Evolutionary conservation across 2,329 filamentous ascomycete species (phyloP), one percentile per base, ranked within the genome.

Genomic region (Ophiosphaerella narmari): DNA sequence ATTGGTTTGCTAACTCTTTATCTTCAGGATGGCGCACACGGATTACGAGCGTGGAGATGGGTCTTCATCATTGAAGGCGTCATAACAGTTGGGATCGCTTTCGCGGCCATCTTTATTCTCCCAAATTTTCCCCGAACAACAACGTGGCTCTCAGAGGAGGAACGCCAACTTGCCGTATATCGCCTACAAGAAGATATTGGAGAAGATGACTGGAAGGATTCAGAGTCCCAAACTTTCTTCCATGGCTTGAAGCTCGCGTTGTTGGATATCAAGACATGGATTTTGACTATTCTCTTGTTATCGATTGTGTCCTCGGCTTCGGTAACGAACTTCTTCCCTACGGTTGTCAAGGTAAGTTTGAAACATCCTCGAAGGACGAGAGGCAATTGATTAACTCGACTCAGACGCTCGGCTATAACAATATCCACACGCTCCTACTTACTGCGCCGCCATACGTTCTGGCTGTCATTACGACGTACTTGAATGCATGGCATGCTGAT

Each of bases 401-500:
- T 1, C 77, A 82, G 37, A 86, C 82, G 0, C 76, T 88, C 0
- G 82, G 83, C 0, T 87, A 83, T 64, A 74, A 76, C 7, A 78
- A 71, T 21, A 80, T 83, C 39, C 70, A 75, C 12, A 85, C 83
- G 0, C 72, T 86, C 0, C 78, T 75, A 29, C 60, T 73, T 39
- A 63, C 71, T 35, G 60, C 74, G 78, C 56, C 82, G 74, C 32
- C 65, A 53, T 57, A 77, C 23, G 78, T 76, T 29, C 71, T 81
- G 26, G 80, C 81, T 63, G 80, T 83, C 29, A 79, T 88, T 37
- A 83, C 82, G 0, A 83, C 85, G 1, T 84, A 86, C 57, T 48
- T 78, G 37, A 89, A 89, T 57, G 84, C 87, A 4, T 86, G 83
- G 79, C 86, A 90, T 68, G 86, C 88, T 13, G 88, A 90, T 68